Base-by-base conservation (phyloP, 768 basidiomycete genomes). In the Lactifluus volemus region DNA sequence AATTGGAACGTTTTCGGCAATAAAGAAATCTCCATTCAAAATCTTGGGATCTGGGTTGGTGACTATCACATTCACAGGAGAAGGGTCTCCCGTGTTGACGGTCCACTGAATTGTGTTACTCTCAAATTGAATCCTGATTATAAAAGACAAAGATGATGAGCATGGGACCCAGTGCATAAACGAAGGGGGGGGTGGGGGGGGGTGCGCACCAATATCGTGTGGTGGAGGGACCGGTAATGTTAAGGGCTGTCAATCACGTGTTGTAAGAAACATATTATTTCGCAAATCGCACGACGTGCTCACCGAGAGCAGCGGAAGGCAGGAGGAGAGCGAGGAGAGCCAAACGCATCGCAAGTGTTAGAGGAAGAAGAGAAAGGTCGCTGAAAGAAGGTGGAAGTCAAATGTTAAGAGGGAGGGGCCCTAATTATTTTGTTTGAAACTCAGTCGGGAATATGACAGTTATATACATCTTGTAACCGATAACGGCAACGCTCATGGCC, bases 11-110 rank as follows among this genome's bases (percentile, higher is more conserved):
- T 61, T 65, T n/a, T 67, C 60, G 19, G 70, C 71, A 55, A 76
- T 76, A 12, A 70, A 70, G 65, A 75, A 76, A 12, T 55, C 54
- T 34, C 76, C 76, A 65, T 76, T 76, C 50, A 77, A 70, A 10
- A 69, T 69, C 39, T 48, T 50, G 54, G 67, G 70, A 55, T 72
- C 60, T 8, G 52, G 6, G 67, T 77, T 76, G 52, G 67, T 67
- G 63, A 77, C 59, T 41, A 68, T 53, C 42, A 77, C 72, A 48
- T 71, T 57, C 48, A 76, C 69, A n/a, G 71, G 64, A 55, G 53
- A 63, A 12, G 73, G 75, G 63, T 75, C 75, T 29, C 73, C 73
- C 32, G 53, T 0, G 51, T 11, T 63, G 63, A 61, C 73, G 17
- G 59, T 57, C 76, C 76, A 77, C 41, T 62, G 65, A 63, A 77